Evolutionary conservation across 2,329 filamentous ascomycete genomes (phyloP), one percentile per base, ranked within the genome.

Genomic region (Chalara sp.): DNA sequence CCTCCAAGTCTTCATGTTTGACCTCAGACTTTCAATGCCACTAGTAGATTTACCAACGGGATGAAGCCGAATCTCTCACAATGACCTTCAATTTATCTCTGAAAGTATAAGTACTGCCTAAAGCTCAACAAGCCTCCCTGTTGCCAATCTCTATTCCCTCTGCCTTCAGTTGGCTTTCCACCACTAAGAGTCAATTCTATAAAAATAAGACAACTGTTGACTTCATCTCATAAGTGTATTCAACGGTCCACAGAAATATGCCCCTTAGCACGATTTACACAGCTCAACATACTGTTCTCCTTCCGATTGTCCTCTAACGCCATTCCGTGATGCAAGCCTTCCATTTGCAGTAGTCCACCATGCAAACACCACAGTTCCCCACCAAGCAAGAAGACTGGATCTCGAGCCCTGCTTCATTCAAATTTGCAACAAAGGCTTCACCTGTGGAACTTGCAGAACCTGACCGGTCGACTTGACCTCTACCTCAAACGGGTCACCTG

Each of bases 401-500:
- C 21, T 69, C 69, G 28, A 59, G 56, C 0, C 74, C 73, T 3
- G 64, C 65, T 4, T 65, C 65, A 32, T 65, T 65, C 50, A 77
- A 54, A 68, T 63, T 50, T 71, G 63, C 3, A 76, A 61, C 31
- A 75, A 58, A 7, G 68, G 68, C 44, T 71, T 64, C 3, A 70
- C 65, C 1, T 67, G 65, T 1, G 63, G 67, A 0, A 76, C 76
- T 12, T 70, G 63, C 6, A 85, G 53, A 1, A 67, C 63, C 56
- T 66, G 72, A 44, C 62, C 37, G 21, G 46, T 31, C 40, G 50
- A 74, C 6, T 65, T 63, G 0, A 85, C 70, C 44, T 78, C 72
- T 0, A 70, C 81, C 40, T 79, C 76, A 55, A 85, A 86, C 0
- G 80, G 75, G 57, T 84, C 79, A 0, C 81, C 81, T 0, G 71